Base-by-base conservation (phyloP, 192 early-diverging fungal species). In the Coemansia sp. region DNA sequence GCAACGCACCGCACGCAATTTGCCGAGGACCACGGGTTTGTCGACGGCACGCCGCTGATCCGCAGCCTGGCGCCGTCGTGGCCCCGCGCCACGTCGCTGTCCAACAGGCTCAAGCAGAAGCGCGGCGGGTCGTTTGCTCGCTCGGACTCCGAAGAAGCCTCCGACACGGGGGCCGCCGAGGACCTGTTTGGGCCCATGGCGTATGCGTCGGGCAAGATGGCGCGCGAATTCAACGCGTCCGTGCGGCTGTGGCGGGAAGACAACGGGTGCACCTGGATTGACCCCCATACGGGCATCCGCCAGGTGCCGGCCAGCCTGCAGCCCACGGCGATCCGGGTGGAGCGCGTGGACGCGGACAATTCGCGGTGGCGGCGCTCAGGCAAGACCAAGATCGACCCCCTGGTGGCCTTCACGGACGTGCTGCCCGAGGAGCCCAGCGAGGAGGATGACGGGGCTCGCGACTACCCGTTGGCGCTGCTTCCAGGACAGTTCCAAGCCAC, bases 231-330 rank as follows among this genome's bases (percentile, higher is more conserved):
- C 18, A 78, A 78, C 48, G 55, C 68, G 30, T 55, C 63, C 11
- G 44, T 68, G 28, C 58, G 75, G 0, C n/a, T 71, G 48, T 78
- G 75, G 75, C 68, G 75, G 50, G 68, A 78, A 14, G 68, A 71
- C 61, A 71, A 78, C 49, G 75, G 69, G 1, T 54, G 68, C 46
- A 78, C 69, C 31, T 78, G 70, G 76, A 55, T 68, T 0, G 76
- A 79, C 16, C 70, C 76, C 21, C 76, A 79, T 35, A 79, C 76
- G 40, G 76, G 65, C 6, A 47, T 79, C 26, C 65, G 66, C 50
- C 70, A 72, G 50, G 58, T 79, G 4, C 76, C 76, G 0, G 57
- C 52, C 3, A 48, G 26, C 12, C 45, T 72, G 55, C 76, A 79
- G 76, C 76, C 76, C 3, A 69, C 70, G 2, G 26, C 35, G 0